Evolutionary conservation across 176 grass and related monocot species (phyloP), one percentile per base, ranked within the genome.

Genomic region (Lolium perenne): DNA sequence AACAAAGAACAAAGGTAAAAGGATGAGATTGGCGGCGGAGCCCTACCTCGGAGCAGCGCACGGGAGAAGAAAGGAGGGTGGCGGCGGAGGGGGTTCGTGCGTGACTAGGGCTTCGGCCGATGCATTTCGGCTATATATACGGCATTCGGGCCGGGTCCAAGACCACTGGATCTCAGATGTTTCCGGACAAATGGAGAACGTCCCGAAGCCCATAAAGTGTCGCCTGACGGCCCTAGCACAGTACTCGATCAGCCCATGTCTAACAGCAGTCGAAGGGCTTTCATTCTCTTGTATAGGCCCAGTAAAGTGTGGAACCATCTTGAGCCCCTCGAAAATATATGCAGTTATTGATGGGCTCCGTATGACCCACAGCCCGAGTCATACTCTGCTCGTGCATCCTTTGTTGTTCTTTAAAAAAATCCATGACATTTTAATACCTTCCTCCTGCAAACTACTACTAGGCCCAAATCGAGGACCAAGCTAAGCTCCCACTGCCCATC

Each of bases 31-130:
- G 74, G 80, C 1, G 66, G 15, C 14, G 11, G 49, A 14, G 54
- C 66, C 63, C 4, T 80, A 87, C 89, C 85, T 63, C 60, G 51
- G 23, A 70, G 58, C 10, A 29, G 82, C 62, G 82, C 62, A 48
- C 22, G 11, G 49, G 50, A 56, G 49, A 21, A n/a, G 75, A 77
- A 1, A 73, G 18, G 17, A 15, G 29, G 40, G 0, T 57, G 62
- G 75, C 85, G 85, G 89, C 11, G 51, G 60, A 18, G 38, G 14
- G 22, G 60, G 47, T 7, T 59, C 54, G 35, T 46, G 17, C n/a
- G 47, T 25, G 6, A 0, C 50, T 70, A 71, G 70, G 51, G 78
- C 14, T 69, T 60, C 8, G 71, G 50, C 8, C 62, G 47, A 38
- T n/a, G 26, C 79, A 76, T 76, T 76, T 76, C 66, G 7, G 4